Percentiles rank a stretch among this genome's conserved stretches.
These are phyloP conservation scores for Backusella circina DNA, from an alignment of 192 early-diverging fungal species.

Conservation along the genomic window DNA sequence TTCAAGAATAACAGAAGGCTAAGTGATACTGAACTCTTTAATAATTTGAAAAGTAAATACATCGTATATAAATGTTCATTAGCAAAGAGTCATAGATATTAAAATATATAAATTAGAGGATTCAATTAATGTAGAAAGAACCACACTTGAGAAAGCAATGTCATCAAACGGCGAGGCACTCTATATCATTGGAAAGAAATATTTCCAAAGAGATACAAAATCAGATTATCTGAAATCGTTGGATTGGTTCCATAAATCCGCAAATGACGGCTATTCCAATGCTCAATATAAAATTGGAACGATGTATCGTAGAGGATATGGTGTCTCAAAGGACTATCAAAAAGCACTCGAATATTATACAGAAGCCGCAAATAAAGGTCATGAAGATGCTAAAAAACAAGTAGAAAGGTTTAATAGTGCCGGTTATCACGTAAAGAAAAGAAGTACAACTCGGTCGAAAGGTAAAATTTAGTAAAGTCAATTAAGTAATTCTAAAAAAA, in stretches of 20 bases:
- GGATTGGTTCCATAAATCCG: not conserved
- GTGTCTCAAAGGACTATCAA: not conserved
- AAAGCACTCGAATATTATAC: not conserved
- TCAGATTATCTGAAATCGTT: not conserved
- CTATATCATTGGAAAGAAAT: not conserved
- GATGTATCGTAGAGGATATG: constrained; percentile 1
- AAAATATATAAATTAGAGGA: not conserved
- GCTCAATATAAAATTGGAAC: not conserved
- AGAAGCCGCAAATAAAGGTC: not conserved
- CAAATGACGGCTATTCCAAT: not conserved
- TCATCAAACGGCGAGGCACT: not conserved
- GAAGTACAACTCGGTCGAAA: not conserved
- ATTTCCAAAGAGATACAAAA: not conserved
- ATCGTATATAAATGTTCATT: not conserved
- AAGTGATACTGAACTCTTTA: not conserved
- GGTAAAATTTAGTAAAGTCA: not conserved
- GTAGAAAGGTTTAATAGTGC: not conserved
- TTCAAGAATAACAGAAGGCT: not conserved
- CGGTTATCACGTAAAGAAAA: not conserved
- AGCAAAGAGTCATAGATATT: not conserved
- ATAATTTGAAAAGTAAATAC: not conserved
- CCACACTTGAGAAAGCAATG: not conserved
- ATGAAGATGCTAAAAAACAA: not conserved
- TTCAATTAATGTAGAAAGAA: not conserved
- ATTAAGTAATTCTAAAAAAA: not conserved